Conservation (phyloP, 805 yeast species). For the Suhomyces emberorum region DNA sequence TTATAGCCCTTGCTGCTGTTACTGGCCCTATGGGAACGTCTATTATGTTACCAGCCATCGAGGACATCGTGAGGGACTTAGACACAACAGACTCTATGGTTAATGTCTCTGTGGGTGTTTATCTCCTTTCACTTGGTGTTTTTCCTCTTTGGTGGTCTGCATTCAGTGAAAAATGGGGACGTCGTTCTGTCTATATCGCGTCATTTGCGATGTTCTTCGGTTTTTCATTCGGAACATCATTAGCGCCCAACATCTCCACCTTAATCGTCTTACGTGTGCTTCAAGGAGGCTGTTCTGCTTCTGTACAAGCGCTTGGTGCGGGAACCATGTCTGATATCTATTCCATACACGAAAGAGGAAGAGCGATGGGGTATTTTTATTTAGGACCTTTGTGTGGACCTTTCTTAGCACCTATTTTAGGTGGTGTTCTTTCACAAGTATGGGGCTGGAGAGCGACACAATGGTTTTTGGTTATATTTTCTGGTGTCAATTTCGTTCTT, state of each 20-base stretch:
- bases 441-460: constrained; percentile 92
- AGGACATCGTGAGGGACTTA: constrained; percentile 51
- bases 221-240: constrained; percentile 70
- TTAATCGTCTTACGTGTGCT: constrained; percentile 68
- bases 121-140: constrained; percentile 67
- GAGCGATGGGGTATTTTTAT: constrained; percentile 76
- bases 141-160: constrained; percentile 91
- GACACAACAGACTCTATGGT: constrained; percentile 58
- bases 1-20: constrained; percentile 71
- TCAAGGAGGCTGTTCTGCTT: constrained; percentile 78
- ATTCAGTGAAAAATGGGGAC: constrained; percentile 69
- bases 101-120: constrained; percentile 78
- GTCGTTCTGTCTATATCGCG: constrained; percentile 67
- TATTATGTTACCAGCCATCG: constrained; percentile 75
- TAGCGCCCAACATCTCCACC: constrained; percentile 56
- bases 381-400: constrained; percentile 84
- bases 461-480: constrained; percentile 72
- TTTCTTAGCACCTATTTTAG: constrained; percentile 69
- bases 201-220: constrained; percentile 62
- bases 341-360: constrained; percentile 65
- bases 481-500: constrained; percentile 50
- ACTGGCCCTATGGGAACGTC: constrained; percentile 91
- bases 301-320: constrained; percentile 87
- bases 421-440: constrained; percentile 65
- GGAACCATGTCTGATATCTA: constrained; percentile 80